Evolutionary conservation across 306 rosid species (phyloP).

Genomic region (Sophora flavescens): DNA sequence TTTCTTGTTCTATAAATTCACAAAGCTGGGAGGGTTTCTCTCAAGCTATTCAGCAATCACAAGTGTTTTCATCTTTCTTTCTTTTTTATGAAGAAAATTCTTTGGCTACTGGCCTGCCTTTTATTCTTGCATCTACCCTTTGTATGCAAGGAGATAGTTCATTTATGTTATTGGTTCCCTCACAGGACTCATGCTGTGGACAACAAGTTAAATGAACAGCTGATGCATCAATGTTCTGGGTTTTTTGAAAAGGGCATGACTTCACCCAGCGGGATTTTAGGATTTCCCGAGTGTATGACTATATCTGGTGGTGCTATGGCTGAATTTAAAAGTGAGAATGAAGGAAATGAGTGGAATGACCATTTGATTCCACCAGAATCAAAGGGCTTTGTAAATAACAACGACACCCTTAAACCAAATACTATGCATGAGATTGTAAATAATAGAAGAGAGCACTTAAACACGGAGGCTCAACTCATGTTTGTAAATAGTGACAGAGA

Average conservation of each 20-base stretch:
- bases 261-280: slow-evolving; percentile 49
- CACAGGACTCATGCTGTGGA: slow-evolving; percentile 54
- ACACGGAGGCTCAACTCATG: slow-evolving; percentile 69
- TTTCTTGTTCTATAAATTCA: no score
- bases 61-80: neutral
- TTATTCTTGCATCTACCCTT: neutral
- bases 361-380: slow-evolving; percentile 50
- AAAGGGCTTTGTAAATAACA: slow-evolving; percentile 65
- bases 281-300: slow-evolving; percentile 49
- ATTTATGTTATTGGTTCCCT: slow-evolving; percentile 4
- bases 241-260: slow-evolving; percentile 52
- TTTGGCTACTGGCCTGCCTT: neutral
- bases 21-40: no score
- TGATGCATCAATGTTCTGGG: slow-evolving; percentile 49
- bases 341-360: slow-evolving; percentile 51
- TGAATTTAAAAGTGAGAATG: slow-evolving; percentile 43
- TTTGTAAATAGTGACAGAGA: slow-evolving; percentile 65
- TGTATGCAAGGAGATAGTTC: slow-evolving; percentile 17
- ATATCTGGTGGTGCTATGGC: slow-evolving; percentile 36
- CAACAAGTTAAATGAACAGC: slow-evolving; percentile 46
- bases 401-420: slow-evolving; percentile 54
- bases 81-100: slow-evolving; percentile 3
- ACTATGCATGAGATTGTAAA: slow-evolving; percentile 70
- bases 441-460: slow-evolving; percentile 65
- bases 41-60: no score